Base-by-base conservation (phyloP, 78 protist species). In the Anaeramoeba flamelloides region DNA sequence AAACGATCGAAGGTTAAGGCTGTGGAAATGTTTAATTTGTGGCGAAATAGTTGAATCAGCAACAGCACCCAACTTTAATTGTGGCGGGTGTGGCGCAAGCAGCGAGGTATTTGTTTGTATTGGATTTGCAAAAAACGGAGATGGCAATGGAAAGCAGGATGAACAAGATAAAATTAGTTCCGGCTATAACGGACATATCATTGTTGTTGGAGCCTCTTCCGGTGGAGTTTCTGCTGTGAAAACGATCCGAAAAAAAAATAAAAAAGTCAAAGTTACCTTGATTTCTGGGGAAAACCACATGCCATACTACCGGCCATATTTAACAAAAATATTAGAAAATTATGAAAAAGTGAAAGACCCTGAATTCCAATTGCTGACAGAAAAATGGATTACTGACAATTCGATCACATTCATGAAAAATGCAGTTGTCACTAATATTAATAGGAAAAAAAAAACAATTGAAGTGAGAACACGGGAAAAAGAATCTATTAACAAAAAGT, bases 181-280 rank as follows among this genome's bases (percentile, higher is more conserved):
- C n/a, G n/a, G n/a, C n/a, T 53, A 53, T 17, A 17, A 53, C 34
- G 69, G 69, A 17, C 69, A 53, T 53, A 53, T 53, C 17, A 17
- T 53, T 53, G 69, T 53, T 53, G 17, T 53, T 17, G 69, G 69
- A 53, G 69, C 69, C 8, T 26, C 34, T 17, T 8, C 69, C 17
- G 69, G 34, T 53, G 69, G 69, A 53, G 69, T 53, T 53, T 53
- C 69, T 53, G 69, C 69, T 8, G 69, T 53, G 69, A 53, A 53
- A 17, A 26, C 69, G 17, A 53, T 53, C 17, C 8, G 69, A 17
- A 17, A 53, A 53, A 17, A 26, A 26, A 53, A 53, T 17, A 8
- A 17, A 8, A 8, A 17, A 53, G 69, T 17, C 8, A 53, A 53
- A 53, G 17, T 53, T 53, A 53, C 69, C 17, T 53, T 53, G 69